These are phyloP conservation scores for Penicillium aurantiogriseum DNA, from an alignment of 2,329 filamentous ascomycete species.

Conservation along the genomic window DNA sequence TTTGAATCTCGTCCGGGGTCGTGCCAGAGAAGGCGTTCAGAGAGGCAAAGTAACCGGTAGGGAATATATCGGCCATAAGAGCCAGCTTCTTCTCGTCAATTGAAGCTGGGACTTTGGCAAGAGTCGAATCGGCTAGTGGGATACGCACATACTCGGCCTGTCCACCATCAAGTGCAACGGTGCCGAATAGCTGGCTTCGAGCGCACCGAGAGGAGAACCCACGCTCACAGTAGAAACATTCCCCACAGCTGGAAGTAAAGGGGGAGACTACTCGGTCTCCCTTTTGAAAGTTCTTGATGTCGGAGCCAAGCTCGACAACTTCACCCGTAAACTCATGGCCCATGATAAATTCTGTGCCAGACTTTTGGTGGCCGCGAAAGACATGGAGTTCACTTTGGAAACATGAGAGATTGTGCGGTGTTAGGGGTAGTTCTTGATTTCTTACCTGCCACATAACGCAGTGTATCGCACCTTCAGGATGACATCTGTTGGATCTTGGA, in stretches of 20 bases:
- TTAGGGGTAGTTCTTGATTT: too few relatives aligned
- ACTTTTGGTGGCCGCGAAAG: conserved; percentile 76
- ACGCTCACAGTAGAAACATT: conserved; percentile 79
- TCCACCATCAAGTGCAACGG: conserved; percentile 65
- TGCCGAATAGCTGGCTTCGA: conserved; percentile 67
- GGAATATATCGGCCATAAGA: conserved; percentile 90
- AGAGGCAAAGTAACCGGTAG: conserved; percentile 75
- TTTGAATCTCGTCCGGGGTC: conserved; percentile 44
- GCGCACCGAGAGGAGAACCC: conserved; percentile 73
- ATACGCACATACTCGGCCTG: conserved; percentile 80
- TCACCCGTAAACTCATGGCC: conserved; percentile 82
- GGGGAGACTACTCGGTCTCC: conserved; percentile 79
- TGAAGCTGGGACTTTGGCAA: conserved; percentile 65
- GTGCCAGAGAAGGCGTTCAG: conserved; percentile 68
- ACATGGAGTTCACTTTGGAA: conserved; percentile 68
- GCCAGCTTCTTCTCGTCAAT: conserved; percentile 73
- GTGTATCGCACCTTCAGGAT: conserved; percentile 79
- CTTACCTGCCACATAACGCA: conserved; percentile 78
- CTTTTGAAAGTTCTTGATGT: conserved; percentile 64
- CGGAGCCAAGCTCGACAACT: conserved; percentile 44
- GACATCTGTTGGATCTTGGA: conserved; percentile 69
- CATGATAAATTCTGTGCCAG: conserved; percentile 61
- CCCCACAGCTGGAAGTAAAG: conserved; percentile 72
- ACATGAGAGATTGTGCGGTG: neutral
- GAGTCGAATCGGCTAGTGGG: conserved; percentile 74